Percentiles rank a stretch among this genome's conserved stretches.
phyloP scores from a whole-genome alignment of 2,329 filamentous ascomycete genomes.

The Aspergillus sp. region DNA sequence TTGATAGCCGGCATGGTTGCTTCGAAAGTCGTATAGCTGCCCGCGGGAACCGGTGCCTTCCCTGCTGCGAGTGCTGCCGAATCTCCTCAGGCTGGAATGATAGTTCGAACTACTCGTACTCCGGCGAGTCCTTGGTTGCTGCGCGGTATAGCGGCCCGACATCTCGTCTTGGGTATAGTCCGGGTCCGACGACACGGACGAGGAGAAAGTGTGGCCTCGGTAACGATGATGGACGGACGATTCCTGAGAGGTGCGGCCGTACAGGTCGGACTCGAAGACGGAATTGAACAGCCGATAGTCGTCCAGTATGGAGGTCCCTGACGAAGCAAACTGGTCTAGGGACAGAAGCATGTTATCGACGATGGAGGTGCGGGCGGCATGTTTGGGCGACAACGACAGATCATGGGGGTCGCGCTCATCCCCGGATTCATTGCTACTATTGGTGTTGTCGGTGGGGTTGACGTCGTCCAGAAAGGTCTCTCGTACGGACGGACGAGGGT shows the following conservation, averaged over 20 bases:
- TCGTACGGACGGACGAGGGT: slow-evolving; percentile 33
- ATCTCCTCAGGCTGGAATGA: slow-evolving; percentile 56
- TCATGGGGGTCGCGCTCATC: slow-evolving; percentile 62
- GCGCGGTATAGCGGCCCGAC: slow-evolving; percentile 40
- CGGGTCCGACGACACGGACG: slow-evolving; percentile 57
- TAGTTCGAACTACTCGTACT: slow-evolving; percentile 81
- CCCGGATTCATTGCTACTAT: slow-evolving; percentile 33
- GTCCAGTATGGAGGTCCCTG: slow-evolving; percentile 32
- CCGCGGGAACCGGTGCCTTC: slow-evolving; percentile 39
- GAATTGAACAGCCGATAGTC: slow-evolving; percentile 40
- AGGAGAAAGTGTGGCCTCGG: slow-evolving; percentile 59
- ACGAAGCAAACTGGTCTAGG: slow-evolving; percentile 72
- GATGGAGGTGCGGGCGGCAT: slow-evolving; percentile 82
- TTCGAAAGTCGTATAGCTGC: slow-evolving; percentile 32
- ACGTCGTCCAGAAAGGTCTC: slow-evolving; percentile 41
- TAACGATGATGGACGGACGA: slow-evolving; percentile 40
- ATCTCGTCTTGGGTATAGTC: slow-evolving; percentile 42
- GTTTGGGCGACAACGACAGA: slow-evolving; percentile 71
- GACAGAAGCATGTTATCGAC: slow-evolving; percentile 95
- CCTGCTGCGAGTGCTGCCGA: slow-evolving; percentile 59
- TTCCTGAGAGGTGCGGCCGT: slow-evolving; percentile 28
- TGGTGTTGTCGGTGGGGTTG: slow-evolving; percentile 29
- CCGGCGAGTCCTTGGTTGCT: slow-evolving; percentile 54
- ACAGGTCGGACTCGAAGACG: slow-evolving; percentile 38
- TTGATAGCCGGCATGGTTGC: slow-evolving; percentile 17